Evolutionary conservation across 2,329 filamentous ascomycete genomes (phyloP), one percentile per base, ranked within the genome.

Genomic region (Curvularia sp.): DNA sequence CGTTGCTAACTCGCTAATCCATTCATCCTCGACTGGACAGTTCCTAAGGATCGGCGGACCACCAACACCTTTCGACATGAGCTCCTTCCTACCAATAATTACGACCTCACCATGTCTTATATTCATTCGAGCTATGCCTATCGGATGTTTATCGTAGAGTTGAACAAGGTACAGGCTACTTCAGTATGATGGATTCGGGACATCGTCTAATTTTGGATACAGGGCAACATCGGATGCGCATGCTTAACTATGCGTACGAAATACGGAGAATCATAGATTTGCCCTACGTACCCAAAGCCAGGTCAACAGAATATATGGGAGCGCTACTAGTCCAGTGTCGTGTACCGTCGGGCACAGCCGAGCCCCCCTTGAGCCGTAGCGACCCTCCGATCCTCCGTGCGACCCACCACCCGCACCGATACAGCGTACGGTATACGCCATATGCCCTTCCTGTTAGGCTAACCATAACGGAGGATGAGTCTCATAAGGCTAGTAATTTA

Each of bases 351-450:
- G 24, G 5, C 12, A 43, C 20, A 24, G 13, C 22, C 22, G 22
- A 13, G 24, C 22, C 41, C 6, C 22, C 35, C 6, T 18, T 38
- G 3, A 38, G 35, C n/a, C 35, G 35, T 38, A 18, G 15, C 42
- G 47, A 56, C 30, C 50, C 30, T 58, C 55, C 55, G 55, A 58
- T 38, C 50, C 35, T 58, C 55, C 55, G 50, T 22, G n/a, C 44
- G 38, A 38, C 35, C 35, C 33, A n/a, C 35, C n/a, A 3, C 35
- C 15, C 33, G 13, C 4, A 7, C 13, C 15, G n/a, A 18, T 38
- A 35, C 33, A 4, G 5, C 33, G 33, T 28, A 28, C 5, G 2
- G 6, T 28, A 28, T 8, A 28, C 26, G 26, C 26, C 26, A 28
- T 28, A 35, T 1, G 13, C 13, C 5, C 4, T 28, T 15, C 26